These are phyloP conservation scores for Neobulgaria alba DNA, from an alignment of 2,329 filamentous ascomycete species.

Conservation along the genomic window DNA sequence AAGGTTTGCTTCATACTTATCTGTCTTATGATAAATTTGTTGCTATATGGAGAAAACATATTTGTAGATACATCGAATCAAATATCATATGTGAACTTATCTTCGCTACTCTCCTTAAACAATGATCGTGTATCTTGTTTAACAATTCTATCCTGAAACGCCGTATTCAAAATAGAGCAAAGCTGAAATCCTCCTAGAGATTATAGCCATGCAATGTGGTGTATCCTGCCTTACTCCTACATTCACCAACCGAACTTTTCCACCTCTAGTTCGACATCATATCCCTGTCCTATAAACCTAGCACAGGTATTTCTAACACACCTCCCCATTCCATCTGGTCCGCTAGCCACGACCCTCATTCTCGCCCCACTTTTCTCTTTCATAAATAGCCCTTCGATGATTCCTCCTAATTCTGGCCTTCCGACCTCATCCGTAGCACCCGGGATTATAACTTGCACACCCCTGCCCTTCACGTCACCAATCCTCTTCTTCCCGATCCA, in stretches of 20 bases:
- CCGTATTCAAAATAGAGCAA: no score
- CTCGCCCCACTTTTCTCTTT: slow-evolving; percentile 27
- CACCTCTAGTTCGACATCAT: slow-evolving; percentile 43
- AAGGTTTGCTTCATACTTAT: no score
- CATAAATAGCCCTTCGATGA: slow-evolving; percentile 34
- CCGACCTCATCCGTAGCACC: slow-evolving; percentile 44
- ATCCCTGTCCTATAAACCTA: slow-evolving; percentile 37
- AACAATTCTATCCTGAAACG: no score
- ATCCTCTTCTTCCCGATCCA: slow-evolving; percentile 46
- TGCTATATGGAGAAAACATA: no score
- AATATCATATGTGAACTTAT: no score
- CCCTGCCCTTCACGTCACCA: slow-evolving; percentile 38
- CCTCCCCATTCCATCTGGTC: slow-evolving; percentile 53
- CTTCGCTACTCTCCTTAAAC: no score
- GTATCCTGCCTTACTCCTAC: no score
- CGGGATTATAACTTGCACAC: slow-evolving; percentile 45
- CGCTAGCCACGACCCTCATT: slow-evolving; percentile 49
- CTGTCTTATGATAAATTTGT: no score
- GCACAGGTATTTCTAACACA: slow-evolving; percentile 51
- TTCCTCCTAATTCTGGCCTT: slow-evolving; percentile 40
- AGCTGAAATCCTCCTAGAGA: no score
- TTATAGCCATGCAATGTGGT: no score
- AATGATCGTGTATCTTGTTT: no score
- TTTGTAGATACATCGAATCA: no score
- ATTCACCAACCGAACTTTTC: slow-evolving; percentile 65